phyloP scores from a whole-genome alignment of 129 eudicot species.

The Saposhnikovia divaricata region DNA sequence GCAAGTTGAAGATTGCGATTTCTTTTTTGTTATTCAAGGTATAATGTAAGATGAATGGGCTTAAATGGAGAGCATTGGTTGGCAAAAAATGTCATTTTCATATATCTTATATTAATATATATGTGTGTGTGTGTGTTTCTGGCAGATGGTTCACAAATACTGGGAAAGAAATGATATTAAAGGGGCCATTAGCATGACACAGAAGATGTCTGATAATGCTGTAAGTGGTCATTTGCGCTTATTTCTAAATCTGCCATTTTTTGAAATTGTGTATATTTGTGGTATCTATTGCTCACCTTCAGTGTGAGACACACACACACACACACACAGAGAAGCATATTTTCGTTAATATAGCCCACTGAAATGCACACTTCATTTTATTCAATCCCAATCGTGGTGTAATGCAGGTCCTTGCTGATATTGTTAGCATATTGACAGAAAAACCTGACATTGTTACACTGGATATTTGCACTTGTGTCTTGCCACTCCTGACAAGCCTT shows the following conservation, averaged over 20 bases:
- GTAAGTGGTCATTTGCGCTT: constrained; percentile 34
- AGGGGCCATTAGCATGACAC: constrained; percentile 67
- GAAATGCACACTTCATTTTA: not conserved
- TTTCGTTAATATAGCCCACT: not conserved
- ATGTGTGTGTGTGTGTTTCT: constrained; percentile 1
- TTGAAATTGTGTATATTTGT: not conserved
- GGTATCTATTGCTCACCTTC: not conserved
- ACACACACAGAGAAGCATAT: too few relatives aligned
- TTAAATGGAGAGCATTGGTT: not conserved
- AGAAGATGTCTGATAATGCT: constrained; percentile 80
- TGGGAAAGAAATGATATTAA: constrained; percentile 85
- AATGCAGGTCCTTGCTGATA: constrained; percentile 75
- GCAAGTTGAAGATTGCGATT: not conserved
- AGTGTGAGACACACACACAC: not conserved
- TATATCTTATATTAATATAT: not conserved
- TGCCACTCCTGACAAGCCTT: constrained; percentile 68
- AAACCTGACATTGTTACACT: constrained; percentile 69
- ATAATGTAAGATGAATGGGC: not conserved
- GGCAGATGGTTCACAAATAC: constrained; percentile 56
- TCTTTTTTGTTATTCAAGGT: not conserved
- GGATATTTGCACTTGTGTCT: constrained; percentile 69
- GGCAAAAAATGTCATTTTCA: not conserved
- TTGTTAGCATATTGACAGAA: constrained; percentile 53
- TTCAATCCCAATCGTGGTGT: not conserved
- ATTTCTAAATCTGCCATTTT: not conserved